Percentiles rank a stretch among this genome's conserved stretches.
Conservation (phyloP, 495 filamentous ascomycete species). For the Astrothelium macrocarpum region DNA sequence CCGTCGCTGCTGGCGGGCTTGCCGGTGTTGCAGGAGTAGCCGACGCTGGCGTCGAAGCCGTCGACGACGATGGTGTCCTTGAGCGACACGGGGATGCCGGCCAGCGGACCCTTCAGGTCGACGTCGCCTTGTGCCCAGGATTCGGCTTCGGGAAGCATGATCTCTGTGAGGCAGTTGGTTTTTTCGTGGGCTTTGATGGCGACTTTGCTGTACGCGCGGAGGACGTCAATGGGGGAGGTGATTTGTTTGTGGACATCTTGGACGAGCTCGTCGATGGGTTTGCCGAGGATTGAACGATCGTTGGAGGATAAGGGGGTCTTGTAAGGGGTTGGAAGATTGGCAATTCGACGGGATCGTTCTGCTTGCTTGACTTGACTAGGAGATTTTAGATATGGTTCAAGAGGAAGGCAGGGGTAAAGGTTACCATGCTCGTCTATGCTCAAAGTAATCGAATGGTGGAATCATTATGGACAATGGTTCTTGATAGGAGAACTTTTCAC, state of each 20-base stretch:
- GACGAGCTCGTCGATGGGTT: conserved; percentile 69
- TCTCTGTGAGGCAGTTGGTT: conserved; percentile 88
- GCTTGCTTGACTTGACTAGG: conserved; percentile 68
- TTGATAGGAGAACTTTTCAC: background rate
- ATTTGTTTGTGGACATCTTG: conserved; percentile 60
- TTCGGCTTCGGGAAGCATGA: conserved; percentile 73
- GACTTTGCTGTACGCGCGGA: conserved; percentile 83
- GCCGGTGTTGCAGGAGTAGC: conserved; percentile 63
- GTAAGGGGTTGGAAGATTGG: conserved; percentile 55
- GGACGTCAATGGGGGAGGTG: conserved; percentile 60
- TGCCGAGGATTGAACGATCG: conserved; percentile 58
- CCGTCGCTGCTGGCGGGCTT: conserved; percentile 61
- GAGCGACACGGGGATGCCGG: conserved; percentile 79
- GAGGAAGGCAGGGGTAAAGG: conserved; percentile 5
- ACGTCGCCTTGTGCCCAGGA: conserved; percentile 57
- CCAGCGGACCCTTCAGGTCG: conserved; percentile 73
- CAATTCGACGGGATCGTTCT: conserved; percentile 60
- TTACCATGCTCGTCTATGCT: conserved; percentile 47
- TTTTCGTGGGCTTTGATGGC: conserved; percentile 74
- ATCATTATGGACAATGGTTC: conserved; percentile 35
- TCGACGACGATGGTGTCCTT: conserved; percentile 82
- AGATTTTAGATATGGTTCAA: conserved; percentile 7
- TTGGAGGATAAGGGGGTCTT: conserved; percentile 47
- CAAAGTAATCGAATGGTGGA: conserved; percentile 50
- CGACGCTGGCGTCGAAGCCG: conserved; percentile 80